Base-by-base conservation (phyloP, 164 flowering plant species). In the Akebia trifoliata region DNA sequence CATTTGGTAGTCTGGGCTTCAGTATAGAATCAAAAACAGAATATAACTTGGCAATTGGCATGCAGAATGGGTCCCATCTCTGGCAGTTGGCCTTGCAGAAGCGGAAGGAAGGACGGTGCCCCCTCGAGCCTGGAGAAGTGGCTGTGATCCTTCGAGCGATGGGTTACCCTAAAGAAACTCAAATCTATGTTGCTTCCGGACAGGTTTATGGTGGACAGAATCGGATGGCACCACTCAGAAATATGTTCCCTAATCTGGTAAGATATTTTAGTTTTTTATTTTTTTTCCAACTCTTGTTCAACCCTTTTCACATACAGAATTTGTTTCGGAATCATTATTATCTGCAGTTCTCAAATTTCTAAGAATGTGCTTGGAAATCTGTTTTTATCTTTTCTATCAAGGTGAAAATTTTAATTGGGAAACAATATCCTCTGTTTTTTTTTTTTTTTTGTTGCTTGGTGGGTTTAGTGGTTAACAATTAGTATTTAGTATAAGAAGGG, bases 131-230 rank as follows among this genome's bases (percentile, higher is more conserved):
- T 25, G 92, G 87, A 56, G 99, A 94, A 81, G 97, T 94, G 54
- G 99, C 97, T 7, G 96, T 94, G 60, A 83, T 90, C 70, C 91
- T 94, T 52, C 74, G 96, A 26, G 97, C 97, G 47, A 82, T 94
- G 96, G 97, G 97, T 15, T 94, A 90, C 68, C 95, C 95, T 0
- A 94, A 94, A 76, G 97, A 90, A 68, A 88, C 97, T 37, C 99
- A 88, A 69, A 94, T 94, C 39, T 94, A 94, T 77, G 97, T 94
- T 63, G 99, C 99, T 57, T 94, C 99, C 34, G 99, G 99, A 49
- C 91, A 88, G 73, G 95, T 90, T 28, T 90, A 88, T 69, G 99
- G 99, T 62, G 99, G 99, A 15, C 90, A 86, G 40, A 90, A 94
- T 62, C 81, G 96, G 59, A 84, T 94, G 97, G 99, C 97, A 37